Conservation (phyloP, 2,329 filamentous ascomycete species). For the Clarireedia homoeocarpa region DNA sequence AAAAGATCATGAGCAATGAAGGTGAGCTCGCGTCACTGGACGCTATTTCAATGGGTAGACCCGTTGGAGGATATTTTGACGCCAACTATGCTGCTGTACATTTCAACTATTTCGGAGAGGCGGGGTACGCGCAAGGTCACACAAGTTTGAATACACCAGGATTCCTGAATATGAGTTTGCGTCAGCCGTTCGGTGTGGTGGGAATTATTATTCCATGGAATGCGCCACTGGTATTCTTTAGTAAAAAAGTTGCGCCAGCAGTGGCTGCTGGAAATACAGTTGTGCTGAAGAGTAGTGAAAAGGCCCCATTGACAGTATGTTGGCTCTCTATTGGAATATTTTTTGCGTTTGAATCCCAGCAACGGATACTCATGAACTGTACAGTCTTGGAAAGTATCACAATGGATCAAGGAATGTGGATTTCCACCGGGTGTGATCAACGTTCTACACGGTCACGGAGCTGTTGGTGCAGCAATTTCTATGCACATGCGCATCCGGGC, state of each 20-base stretch:
- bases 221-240: slow-evolving; percentile 38
- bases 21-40: slow-evolving; percentile 40
- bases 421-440: slow-evolving; percentile 38
- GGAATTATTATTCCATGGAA: slow-evolving; percentile 52
- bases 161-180: slow-evolving; percentile 47
- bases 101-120: slow-evolving; percentile 27
- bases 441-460: slow-evolving; percentile 30
- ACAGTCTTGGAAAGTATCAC: slow-evolving; percentile 30
- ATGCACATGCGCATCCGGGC: slow-evolving; percentile 26
- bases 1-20: slow-evolving; percentile 34
- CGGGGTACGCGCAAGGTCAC: slow-evolving; percentile 30
- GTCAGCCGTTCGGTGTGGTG: slow-evolving; percentile 43
- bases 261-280: slow-evolving; percentile 51
- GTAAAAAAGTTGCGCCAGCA: slow-evolving; percentile 49
- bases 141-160: slow-evolving; percentile 15
- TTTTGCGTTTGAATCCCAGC: background rate
- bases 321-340: background rate
- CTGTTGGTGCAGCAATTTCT: slow-evolving; percentile 21
- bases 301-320: slow-evolving; percentile 49
- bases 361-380: background rate
- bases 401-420: slow-evolving; percentile 32
- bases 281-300: slow-evolving; percentile 53
- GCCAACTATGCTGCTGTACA: slow-evolving; percentile 14
- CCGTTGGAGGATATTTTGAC: slow-evolving; percentile 27
- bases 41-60: slow-evolving; percentile 31